Evolutionary conservation across 2,329 filamentous ascomycete species (phyloP).

Genomic region (Phaeosphaeriaceae sp.): DNA sequence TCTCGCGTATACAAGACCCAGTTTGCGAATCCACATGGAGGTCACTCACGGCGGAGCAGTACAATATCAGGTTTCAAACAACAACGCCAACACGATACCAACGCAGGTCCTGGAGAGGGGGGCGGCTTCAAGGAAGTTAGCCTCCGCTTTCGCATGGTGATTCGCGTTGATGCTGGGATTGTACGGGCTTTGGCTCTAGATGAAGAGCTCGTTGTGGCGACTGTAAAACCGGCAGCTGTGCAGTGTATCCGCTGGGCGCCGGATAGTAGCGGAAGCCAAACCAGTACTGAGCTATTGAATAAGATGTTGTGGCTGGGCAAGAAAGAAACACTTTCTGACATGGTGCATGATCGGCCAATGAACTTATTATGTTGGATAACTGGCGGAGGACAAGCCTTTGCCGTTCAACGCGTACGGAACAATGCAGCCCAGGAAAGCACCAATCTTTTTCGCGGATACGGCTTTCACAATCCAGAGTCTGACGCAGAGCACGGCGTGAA

Average conservation of each 20-base stretch:
- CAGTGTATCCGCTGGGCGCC: constrained; percentile 96
- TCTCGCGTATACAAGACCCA: constrained; percentile 84
- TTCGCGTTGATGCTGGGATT: constrained; percentile 96
- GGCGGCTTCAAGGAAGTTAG: constrained; percentile 84
- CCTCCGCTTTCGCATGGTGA: constrained; percentile 94
- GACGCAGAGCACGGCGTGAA: constrained; percentile 68
- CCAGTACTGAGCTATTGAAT: constrained; percentile 86
- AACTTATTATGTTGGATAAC: constrained; percentile 93
- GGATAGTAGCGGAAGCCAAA: constrained; percentile 81
- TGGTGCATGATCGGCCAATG: constrained; percentile 96
- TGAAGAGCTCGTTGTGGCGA: constrained; percentile 90
- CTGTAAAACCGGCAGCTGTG: constrained; percentile 87
- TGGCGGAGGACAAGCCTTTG: constrained; percentile 84
- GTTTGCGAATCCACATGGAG: constrained; percentile 64
- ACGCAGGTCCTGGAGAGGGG: constrained; percentile 76
- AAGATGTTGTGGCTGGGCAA: constrained; percentile 86
- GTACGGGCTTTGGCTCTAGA: constrained; percentile 86
- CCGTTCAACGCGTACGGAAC: constrained; percentile 73
- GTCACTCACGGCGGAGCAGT: constrained; percentile 59
- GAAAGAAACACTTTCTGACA: constrained; percentile 76
- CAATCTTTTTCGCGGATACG: constrained; percentile 82
- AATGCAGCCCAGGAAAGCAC: constrained; percentile 48
- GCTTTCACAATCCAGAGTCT: constrained; percentile 78
- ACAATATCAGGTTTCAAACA: constrained; percentile 45
- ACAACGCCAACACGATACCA: constrained; percentile 46